Evolutionary conservation across 192 early-diverging fungal genomes (phyloP), one percentile per base, ranked within the genome.

Genomic region (Coemansia sp.): DNA sequence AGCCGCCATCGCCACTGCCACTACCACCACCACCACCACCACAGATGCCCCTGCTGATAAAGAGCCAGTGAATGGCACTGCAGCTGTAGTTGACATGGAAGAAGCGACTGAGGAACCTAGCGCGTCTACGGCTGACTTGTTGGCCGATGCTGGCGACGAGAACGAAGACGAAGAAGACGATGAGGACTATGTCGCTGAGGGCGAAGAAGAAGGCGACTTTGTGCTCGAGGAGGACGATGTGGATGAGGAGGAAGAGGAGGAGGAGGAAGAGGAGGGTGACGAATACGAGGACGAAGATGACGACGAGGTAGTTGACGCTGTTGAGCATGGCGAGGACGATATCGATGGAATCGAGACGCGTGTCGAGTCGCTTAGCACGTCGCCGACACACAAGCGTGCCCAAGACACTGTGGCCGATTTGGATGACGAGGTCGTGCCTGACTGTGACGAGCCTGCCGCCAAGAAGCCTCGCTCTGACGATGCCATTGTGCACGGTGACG

Each of bases 181-280:
- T 31, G 68, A 72, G 6, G 76, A 78, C 65, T 78, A 69, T 80
- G 77, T 64, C 2, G 68, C 65, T 6, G 71, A 65, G 7, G 72
- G 70, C 6, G 77, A 79, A 20, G 77, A 79, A 25, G 72, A 70
- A 37, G 61, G 61, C 37, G 77, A 80, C 51, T 68, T 74, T 29
- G 60, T 68, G 8, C 40, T 80, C 24, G 71, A 74, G n/a, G 64
- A 46, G n/a, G 71, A 73, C 24, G 71, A 53, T 0, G 59, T 39
- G 12, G 60, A 61, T 1, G 66, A 61, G 0, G 73, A 62, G 2
- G 72, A 67, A 1, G 65, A 49, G 0, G 71, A 53, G 0, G 72
- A 43, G 2, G 69, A 61, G 15, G 74, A 67, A 17, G 68, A 39
- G 7, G 47, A 67, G 0, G 41, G 36, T 1, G 65, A 46, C 14